Percentiles rank a stretch among this genome's conserved stretches.
Evolutionary conservation across 768 basidiomycete species (phyloP).

Genomic region (Dioszegia crocea): DNA sequence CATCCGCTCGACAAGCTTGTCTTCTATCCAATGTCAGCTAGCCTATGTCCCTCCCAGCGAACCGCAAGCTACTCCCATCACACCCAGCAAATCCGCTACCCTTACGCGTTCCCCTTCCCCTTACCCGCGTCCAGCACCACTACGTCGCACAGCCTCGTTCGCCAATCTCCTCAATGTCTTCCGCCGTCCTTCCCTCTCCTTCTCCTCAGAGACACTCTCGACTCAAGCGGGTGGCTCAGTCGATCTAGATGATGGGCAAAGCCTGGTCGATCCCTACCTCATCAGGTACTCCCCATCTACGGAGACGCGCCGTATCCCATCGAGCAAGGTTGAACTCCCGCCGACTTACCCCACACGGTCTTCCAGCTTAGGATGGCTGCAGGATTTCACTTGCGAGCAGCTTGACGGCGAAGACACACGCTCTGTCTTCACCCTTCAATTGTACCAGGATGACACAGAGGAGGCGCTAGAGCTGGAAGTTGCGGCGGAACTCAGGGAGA

Average conservation of each 20-base stretch:
- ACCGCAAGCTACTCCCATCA: background rate
- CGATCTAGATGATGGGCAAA: background rate
- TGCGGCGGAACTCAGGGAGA: background rate
- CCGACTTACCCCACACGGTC: background rate
- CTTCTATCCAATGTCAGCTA: background rate
- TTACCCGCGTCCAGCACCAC: background rate
- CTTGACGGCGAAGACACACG: too few species aligned
- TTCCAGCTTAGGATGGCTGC: background rate
- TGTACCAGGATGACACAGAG: too few species aligned
- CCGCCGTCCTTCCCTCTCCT: background rate
- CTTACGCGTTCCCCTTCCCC: background rate
- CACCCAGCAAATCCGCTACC: background rate
- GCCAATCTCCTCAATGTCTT: background rate
- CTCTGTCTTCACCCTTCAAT: too few species aligned
- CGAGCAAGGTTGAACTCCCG: background rate
- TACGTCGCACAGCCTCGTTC: constrained; percentile 1
- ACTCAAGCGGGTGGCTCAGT: background rate
- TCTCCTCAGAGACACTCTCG: background rate
- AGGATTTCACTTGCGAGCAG: too few species aligned
- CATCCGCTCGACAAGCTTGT: background rate
- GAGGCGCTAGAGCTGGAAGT: background rate
- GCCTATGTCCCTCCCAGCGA: background rate
- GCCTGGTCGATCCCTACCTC: too few species aligned
- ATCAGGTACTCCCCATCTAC: too few species aligned
- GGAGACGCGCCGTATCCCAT: background rate